These are phyloP conservation scores for Monilinia aucupariae DNA, from an alignment of 2,329 filamentous ascomycete species.

Conservation along the genomic window DNA sequence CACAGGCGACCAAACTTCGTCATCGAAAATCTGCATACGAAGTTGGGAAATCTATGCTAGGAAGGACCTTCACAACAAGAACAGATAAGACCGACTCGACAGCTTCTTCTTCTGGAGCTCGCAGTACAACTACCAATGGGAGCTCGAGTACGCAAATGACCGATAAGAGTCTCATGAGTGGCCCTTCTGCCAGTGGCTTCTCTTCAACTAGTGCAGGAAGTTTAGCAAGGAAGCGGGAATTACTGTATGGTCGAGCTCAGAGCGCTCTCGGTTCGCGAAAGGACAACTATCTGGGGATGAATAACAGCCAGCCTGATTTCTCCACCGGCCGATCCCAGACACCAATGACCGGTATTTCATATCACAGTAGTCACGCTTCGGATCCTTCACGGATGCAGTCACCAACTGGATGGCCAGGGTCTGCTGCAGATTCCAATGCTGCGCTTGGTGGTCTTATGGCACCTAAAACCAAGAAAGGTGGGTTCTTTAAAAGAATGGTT, in stretches of 20 bases:
- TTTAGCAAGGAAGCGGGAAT: slow-evolving; percentile 67
- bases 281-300: slow-evolving; percentile 32
- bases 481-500: slow-evolving; percentile 93
- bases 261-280: slow-evolving; percentile 61
- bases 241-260: slow-evolving; percentile 48
- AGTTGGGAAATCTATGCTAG: slow-evolving; percentile 62
- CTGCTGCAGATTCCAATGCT: slow-evolving; percentile 57
- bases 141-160: slow-evolving; percentile 72
- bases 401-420: slow-evolving; percentile 53
- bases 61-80: slow-evolving; percentile 80
- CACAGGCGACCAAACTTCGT: slow-evolving; percentile 44
- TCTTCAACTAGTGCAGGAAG: slow-evolving; percentile 95
- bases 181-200: slow-evolving; percentile 80
- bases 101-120: slow-evolving; percentile 66
- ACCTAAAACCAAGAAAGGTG: slow-evolving; percentile 75
- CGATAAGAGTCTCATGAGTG: slow-evolving; percentile 87
- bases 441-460: slow-evolving; percentile 72
- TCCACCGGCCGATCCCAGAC: slow-evolving; percentile 54
- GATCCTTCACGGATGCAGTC: slow-evolving; percentile 52
- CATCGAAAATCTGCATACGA: slow-evolving; percentile 75
- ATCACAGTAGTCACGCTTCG: slow-evolving; percentile 77
- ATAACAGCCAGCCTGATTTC: slow-evolving; percentile 31
- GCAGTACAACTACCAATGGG: slow-evolving; percentile 59
- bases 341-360: slow-evolving; percentile 73
- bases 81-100: slow-evolving; percentile 69